Evolutionary conservation across 1,139 yeast genomes (phyloP).

Genomic region (Trichomonascaceae sp.): DNA sequence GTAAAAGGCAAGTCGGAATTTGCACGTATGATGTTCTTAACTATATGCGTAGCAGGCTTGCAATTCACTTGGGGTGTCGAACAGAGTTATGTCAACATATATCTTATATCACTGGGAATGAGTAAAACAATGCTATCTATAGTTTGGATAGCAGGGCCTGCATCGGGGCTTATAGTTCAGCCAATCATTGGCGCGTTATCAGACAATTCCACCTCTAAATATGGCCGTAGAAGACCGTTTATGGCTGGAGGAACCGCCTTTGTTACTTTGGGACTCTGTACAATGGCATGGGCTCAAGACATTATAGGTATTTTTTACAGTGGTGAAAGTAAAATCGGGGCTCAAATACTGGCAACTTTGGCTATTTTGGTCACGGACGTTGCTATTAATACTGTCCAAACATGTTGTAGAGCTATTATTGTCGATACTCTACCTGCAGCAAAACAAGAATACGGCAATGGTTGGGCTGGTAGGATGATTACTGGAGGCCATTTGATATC

Average conservation of each 20-base stretch:
- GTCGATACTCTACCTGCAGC: constrained; percentile 50
- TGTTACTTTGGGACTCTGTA: constrained; percentile 40
- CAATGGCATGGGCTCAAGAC: constrained; percentile 44
- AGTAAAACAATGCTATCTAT: constrained; percentile 47
- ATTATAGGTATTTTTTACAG: constrained; percentile 24
- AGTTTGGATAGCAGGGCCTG: constrained; percentile 59
- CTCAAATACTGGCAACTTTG: constrained; percentile 42
- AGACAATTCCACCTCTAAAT: constrained; percentile 40
- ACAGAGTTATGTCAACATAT: constrained; percentile 36
- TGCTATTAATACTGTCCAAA: constrained; percentile 53
- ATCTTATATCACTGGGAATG: constrained; percentile 46
- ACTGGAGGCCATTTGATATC: constrained; percentile 53
- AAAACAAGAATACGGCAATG: constrained; percentile 55
- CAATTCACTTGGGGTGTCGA: constrained; percentile 41
- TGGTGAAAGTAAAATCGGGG: constrained; percentile 3
- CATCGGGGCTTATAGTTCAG: constrained; percentile 54
- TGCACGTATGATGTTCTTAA: constrained; percentile 30
- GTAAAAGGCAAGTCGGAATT: constrained; percentile 29
- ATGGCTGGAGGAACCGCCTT: constrained; percentile 47
- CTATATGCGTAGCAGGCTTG: constrained; percentile 34
- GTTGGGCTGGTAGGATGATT: constrained; percentile 70
- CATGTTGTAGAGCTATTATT: constrained; percentile 53
- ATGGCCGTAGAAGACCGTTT: constrained; percentile 52
- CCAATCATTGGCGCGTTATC: constrained; percentile 53
- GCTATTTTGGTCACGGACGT: constrained; percentile 51